Conservation (phyloP, 352 stramenopile genomes). For the Pythium plurisporium region DNA sequence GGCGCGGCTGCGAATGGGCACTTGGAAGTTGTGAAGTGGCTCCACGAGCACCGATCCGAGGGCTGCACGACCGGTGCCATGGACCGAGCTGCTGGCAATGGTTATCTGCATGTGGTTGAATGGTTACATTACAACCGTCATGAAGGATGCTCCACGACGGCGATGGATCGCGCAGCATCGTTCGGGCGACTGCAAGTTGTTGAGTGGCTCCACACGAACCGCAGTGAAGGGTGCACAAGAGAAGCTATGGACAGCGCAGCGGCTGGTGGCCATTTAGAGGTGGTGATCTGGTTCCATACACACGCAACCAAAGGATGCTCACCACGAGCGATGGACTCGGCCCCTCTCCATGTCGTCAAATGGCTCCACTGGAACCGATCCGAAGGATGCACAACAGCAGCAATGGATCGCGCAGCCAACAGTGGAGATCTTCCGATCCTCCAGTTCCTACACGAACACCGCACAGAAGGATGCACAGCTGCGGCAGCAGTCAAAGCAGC, state of each 20-base stretch:
- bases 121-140: slow-evolving; percentile 16
- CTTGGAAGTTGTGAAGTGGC: slow-evolving; percentile 16
- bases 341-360: slow-evolving; percentile 9
- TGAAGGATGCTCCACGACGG: slow-evolving; percentile 14
- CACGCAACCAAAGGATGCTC: slow-evolving; percentile 14
- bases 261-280: slow-evolving; percentile 12
- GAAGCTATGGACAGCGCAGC: slow-evolving; percentile 21
- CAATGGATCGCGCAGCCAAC: slow-evolving; percentile 13
- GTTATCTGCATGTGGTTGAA: slow-evolving; percentile 7
- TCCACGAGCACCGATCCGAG: slow-evolving; percentile 12
- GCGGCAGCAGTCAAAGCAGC: slow-evolving; percentile 6
- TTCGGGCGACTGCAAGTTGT: slow-evolving; percentile 5
- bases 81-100: slow-evolving; percentile 11
- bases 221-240: slow-evolving; percentile 9
- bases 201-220: slow-evolving; percentile 18
- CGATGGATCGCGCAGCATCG: slow-evolving; percentile 15
- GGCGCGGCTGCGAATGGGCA: slow-evolving; percentile 15
- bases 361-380: slow-evolving; percentile 18
- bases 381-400: slow-evolving; percentile 7
- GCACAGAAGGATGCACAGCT: slow-evolving; percentile 11
- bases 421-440: slow-evolving; percentile 10
- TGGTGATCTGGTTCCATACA: slow-evolving; percentile 16
- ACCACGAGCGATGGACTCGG: slow-evolving; percentile 11
- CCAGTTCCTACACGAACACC: slow-evolving; percentile 14
- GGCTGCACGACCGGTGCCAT: slow-evolving; percentile 17